Base-by-base conservation (phyloP, 2,329 filamentous ascomycete genomes). In the Aspergillus sp. region DNA sequence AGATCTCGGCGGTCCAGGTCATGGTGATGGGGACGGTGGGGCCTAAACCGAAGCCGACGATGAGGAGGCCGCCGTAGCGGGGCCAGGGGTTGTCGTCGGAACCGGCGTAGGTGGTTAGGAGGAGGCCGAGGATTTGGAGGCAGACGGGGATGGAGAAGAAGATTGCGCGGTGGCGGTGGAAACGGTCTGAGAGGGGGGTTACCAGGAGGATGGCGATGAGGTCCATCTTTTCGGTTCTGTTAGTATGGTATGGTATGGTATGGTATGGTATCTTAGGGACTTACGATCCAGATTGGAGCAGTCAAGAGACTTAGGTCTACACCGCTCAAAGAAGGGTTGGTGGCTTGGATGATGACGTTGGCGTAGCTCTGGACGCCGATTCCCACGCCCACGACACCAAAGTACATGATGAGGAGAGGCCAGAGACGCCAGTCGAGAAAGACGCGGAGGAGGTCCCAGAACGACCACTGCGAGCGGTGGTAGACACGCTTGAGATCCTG, bases 1-100 rank as follows among this genome's bases (percentile, higher is more conserved):
- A 95, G 59, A 95, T 85, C 67, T 95, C 87, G 50, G 83, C 88
- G 29, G 87, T 89, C 90, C 90, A 95, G 31, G 89, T 85, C 90
- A 95, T 95, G 65, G 87, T 91, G 59, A 91, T 91, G 8, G 90
- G 90, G 1, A 95, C 89, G 0, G 90, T 95, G 4, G 90, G 90
- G 1, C 90, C 90, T 2, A 95, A 82, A 0, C 90, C 90, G 58
- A 95, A 95, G 5, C 90, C 90, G 31, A 95, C 85, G 69, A 95
- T 84, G 40, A 95, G 72, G n/a, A 95, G 79, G 4, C 90, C 90
- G 38, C 86, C 88, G 61, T 95, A 95, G 34, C 89, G 82, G 2
- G 87, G 83, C 88, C 89, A 95, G 32, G 84, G 81, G 54, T 83
- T 81, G 31, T 70, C 60, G 3, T 60, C 61, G 5, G 76, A 68